Evolutionary conservation across 345 rosid species (phyloP).

Genomic region (Citrus unshiu): DNA sequence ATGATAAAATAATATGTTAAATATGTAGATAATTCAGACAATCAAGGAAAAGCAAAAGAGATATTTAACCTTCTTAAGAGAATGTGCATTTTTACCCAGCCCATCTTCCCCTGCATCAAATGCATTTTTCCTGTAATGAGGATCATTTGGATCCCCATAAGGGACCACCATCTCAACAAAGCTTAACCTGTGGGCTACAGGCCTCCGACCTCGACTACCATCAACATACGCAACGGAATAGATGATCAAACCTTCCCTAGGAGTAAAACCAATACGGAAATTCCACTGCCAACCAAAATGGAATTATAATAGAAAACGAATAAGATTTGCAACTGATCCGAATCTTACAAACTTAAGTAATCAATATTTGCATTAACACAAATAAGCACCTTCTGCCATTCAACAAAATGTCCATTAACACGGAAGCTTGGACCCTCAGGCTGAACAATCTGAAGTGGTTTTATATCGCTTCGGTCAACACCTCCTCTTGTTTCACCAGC

Average conservation of each 20-base stretch:
- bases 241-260: conserved; percentile 71
- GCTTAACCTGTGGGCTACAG: conserved; percentile 71
- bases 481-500: conserved; percentile 71
- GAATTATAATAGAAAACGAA: not conserved
- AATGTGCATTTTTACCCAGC: conserved; percentile 76
- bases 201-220: conserved; percentile 71
- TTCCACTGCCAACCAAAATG: conserved; percentile 54
- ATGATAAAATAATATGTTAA: not conserved
- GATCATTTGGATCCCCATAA: conserved; percentile 80
- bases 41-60: not conserved
- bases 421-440: conserved; percentile 81
- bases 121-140: conserved; percentile 74
- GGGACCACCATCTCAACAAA: conserved; percentile 88
- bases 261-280: conserved; percentile 75
- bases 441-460: conserved; percentile 65
- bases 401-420: conserved; percentile 52
- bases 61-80: conserved; percentile 56
- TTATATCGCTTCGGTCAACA: conserved; percentile 73
- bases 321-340: not conserved
- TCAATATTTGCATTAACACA: not conserved
- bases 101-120: conserved; percentile 91
- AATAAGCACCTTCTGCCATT: conserved; percentile 65
- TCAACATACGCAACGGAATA: conserved; percentile 70
- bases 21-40: not conserved
- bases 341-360: conserved; percentile 3